Conservation (phyloP, 208 protist species). For the Trypanosoma theileri region DNA sequence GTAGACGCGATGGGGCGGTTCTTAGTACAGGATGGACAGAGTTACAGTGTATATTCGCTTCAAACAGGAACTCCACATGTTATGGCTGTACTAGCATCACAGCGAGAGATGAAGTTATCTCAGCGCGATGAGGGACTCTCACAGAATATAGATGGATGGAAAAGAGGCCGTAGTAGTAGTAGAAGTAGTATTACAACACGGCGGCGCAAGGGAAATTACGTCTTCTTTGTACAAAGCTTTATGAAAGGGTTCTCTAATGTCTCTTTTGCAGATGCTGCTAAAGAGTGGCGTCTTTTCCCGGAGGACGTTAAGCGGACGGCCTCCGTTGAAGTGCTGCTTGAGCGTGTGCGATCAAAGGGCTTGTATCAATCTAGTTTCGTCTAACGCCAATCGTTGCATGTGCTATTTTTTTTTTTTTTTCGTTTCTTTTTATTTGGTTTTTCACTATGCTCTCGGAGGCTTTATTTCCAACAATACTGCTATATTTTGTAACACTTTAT, state of each 20-base stretch:
- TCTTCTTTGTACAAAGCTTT: constrained; percentile 40
- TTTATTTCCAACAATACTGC: too few relatives aligned
- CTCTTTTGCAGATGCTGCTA: constrained; percentile 36
- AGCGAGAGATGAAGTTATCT: constrained; percentile 10
- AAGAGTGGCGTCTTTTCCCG: constrained; percentile 36
- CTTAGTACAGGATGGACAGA: constrained; percentile 34
- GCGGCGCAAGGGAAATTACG: constrained; percentile 26
- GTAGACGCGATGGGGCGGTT: constrained; percentile 55
- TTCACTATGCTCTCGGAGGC: too few relatives aligned
- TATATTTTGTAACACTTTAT: too few relatives aligned
- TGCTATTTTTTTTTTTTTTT: neutral
- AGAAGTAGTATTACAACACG: neutral
- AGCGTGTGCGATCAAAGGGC: constrained; percentile 18
- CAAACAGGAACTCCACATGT: constrained; percentile 13
- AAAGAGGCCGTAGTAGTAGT: constrained; percentile 1
- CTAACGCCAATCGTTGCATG: neutral
- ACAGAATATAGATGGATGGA: neutral
- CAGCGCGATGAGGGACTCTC: neutral
- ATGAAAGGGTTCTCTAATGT: constrained; percentile 34
- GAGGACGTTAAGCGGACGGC: constrained; percentile 8
- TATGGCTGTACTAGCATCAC: constrained; percentile 4
- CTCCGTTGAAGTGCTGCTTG: constrained; percentile 14
- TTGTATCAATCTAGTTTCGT: neutral
- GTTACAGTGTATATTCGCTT: constrained; percentile 38
- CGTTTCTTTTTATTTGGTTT: neutral